Base-by-base conservation (phyloP, 2,329 filamentous ascomycete genomes). In the Tolypocladium endophyticum region DNA sequence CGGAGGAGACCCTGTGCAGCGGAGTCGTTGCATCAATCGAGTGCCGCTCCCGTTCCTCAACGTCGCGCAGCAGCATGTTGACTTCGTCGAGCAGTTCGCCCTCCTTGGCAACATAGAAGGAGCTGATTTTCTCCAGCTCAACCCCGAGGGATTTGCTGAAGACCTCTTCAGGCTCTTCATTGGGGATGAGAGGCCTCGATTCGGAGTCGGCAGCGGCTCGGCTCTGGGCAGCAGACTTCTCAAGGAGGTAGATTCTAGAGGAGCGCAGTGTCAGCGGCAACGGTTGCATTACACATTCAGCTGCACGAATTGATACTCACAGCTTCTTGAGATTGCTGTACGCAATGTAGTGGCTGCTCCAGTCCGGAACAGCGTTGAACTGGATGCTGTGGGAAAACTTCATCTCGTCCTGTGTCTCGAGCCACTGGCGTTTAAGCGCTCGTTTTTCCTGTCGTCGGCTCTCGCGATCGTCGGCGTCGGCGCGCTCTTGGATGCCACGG, bases 381-480 rank as follows among this genome's bases (percentile, higher is more conserved):
- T 99, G 94, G 68, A 99, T 88, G 76, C 93, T 97, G 74, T 99
- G 94, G 23, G 93, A 97, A 81, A 99, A 99, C 87, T 97, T 97
- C 94, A 99, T 99, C 71, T 91, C 90, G 85, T 89, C 87, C 65
- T 81, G 83, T 67, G 87, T 80, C 67, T 89, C 84, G 68, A 92
- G 86, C 81, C 84, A 83, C 70, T 79, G 78, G 73, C 85, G 82
- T 79, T 92, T 92, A 72, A 81, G 78, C 65, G 76, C 74, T 69
- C 80, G 77, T 73, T 83, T 86, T 25, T 70, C 66, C 63, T 64
- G 70, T 65, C 66, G 69, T 58, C 71, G 73, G 43, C 66, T 63
- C 60, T 76, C 71, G 58, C 68, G 69, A 38, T 72, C 70, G 61
- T 68, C 63, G 45, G 61, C 64, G 61, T 70, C 64, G 57, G 68